Percentiles rank a stretch among this genome's conserved stretches.
phyloP scores from a whole-genome alignment of 306 rosid genomes.

The Benincasa hispida region DNA sequence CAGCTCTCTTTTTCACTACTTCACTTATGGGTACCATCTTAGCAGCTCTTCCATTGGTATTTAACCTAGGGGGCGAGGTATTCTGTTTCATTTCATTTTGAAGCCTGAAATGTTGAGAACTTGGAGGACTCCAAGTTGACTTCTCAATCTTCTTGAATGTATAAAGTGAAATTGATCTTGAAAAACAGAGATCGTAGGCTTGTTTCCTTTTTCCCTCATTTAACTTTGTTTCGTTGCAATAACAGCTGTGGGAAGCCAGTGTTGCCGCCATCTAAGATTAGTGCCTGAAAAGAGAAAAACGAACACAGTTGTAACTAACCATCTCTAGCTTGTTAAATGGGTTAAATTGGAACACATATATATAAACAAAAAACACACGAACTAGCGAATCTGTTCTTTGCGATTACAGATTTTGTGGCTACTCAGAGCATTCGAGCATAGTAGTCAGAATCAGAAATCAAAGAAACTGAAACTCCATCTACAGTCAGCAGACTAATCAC shows the following conservation, averaged over 20 bases:
- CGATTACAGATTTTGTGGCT: neutral
- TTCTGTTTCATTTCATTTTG: constrained; percentile 44
- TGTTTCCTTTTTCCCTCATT: constrained; percentile 29
- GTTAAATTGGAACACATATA: neutral
- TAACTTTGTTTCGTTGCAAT: constrained; percentile 29
- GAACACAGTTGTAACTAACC: neutral
- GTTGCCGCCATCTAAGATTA: constrained; percentile 38
- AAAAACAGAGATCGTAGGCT: constrained; percentile 36
- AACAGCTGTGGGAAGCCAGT: constrained; percentile 56
- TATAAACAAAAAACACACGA: neutral
- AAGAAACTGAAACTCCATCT: neutral
- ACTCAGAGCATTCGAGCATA: neutral
- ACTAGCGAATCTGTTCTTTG: neutral
- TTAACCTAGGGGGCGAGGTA: constrained; percentile 36
- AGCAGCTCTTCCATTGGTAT: constrained; percentile 57
- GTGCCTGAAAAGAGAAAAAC: constrained; percentile 16
- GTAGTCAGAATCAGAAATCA: neutral
- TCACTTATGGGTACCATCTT: constrained; percentile 77
- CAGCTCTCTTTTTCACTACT: constrained; percentile 31
- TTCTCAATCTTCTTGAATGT: constrained; percentile 24
- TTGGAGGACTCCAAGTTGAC: constrained; percentile 10
- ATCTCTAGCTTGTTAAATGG: neutral
- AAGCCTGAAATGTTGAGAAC: constrained; percentile 16
- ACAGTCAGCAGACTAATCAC: neutral
- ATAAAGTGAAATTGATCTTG: constrained; percentile 37